Conservation (phyloP, 345 rosid species). For the Ceriops zippeliana region DNA sequence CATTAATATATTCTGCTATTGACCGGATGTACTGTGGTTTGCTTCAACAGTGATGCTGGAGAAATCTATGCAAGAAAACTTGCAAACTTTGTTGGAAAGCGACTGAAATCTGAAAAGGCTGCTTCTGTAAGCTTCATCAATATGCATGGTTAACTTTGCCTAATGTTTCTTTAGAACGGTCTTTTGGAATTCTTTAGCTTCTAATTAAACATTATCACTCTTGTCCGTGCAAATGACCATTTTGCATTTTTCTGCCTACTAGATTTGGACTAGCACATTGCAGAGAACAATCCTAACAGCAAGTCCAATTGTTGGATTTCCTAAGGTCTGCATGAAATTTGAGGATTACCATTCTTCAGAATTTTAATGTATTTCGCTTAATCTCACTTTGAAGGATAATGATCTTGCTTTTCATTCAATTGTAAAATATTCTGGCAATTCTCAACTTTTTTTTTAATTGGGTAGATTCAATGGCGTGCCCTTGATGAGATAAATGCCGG, state of each 20-base stretch:
- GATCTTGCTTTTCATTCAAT: not conserved
- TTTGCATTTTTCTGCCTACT: conserved; percentile 4
- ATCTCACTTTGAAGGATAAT: not conserved
- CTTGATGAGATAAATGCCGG: conserved; percentile 99
- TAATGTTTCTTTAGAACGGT: not conserved
- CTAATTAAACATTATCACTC: not conserved
- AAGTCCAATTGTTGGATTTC: conserved; percentile 81
- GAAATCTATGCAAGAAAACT: conserved; percentile 88
- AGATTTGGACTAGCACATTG: conserved; percentile 99
- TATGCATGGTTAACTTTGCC: conserved; percentile 1
- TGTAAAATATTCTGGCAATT: not conserved
- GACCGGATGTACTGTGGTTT: conserved; percentile 17
- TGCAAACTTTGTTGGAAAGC: conserved; percentile 81
- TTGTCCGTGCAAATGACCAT: conserved; percentile 1
- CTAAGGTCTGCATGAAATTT: conserved; percentile 59
- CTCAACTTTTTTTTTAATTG: conserved; percentile 4
- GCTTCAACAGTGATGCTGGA: conserved; percentile 67
- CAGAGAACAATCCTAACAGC: conserved; percentile 90
- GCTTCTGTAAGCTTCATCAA: conserved; percentile 75
- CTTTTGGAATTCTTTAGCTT: too few species aligned
- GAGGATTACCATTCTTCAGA: not conserved
- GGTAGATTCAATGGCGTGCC: conserved; percentile 99
- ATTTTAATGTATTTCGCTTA: conserved; percentile 2
- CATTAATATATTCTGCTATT: conserved; percentile 1
- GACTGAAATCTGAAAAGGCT: conserved; percentile 90